These are phyloP conservation scores for Pichia paraexigua DNA, from an alignment of 805 yeast genomes.

Conservation along the genomic window DNA sequence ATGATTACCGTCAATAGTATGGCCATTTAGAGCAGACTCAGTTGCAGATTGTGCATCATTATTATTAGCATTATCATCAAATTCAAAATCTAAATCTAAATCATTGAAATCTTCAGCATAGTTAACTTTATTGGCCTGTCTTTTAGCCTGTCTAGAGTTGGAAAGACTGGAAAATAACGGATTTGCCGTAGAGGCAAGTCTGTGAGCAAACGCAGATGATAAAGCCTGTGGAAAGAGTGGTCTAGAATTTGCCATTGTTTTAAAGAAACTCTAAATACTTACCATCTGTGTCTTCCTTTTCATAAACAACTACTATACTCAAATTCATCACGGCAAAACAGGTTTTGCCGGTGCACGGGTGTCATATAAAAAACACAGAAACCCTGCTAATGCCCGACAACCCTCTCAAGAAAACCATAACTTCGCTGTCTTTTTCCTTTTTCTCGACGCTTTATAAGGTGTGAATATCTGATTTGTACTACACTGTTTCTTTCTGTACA, in stretches of 20 bases:
- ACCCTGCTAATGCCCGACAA: neutral
- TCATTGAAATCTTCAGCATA: constrained; percentile 72
- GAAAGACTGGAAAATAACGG: constrained; percentile 66
- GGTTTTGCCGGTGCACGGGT: constrained; percentile 4
- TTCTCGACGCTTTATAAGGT: neutral
- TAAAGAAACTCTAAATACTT: neutral
- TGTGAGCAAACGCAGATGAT: constrained; percentile 62
- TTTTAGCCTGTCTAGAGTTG: constrained; percentile 69
- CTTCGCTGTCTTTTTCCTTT: neutral
- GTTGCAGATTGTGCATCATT: neutral
- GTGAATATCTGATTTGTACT: neutral
- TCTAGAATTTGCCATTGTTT: constrained; percentile 7
- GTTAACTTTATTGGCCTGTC: constrained; percentile 61
- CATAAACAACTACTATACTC: neutral
- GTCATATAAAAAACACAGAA: neutral
- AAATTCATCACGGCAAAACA: neutral
- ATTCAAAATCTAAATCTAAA: constrained; percentile 47
- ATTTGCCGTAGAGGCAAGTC: constrained; percentile 68
- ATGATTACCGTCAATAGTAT: neutral
- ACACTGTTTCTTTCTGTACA: neutral
- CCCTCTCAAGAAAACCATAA: neutral
- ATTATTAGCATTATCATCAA: constrained; percentile 2
- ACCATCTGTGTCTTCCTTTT: no score
- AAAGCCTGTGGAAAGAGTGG: constrained; percentile 65
- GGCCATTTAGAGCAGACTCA: neutral